Base-by-base conservation (phyloP, 129 eudicot genomes). In the carrot (Daucus carota) region DNA sequence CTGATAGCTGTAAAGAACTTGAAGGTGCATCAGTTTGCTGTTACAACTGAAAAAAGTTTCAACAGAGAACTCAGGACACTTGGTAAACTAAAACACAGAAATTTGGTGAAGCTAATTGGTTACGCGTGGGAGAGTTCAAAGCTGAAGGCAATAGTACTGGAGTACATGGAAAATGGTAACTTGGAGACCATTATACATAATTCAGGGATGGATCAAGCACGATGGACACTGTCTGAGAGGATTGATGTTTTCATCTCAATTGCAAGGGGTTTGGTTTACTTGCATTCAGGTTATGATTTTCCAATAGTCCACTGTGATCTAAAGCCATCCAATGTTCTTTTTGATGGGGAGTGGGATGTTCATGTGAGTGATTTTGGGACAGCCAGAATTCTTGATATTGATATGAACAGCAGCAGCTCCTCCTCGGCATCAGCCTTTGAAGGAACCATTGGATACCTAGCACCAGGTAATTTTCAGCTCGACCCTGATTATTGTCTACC, bases 301-400 rank as follows among this genome's bases (percentile, higher is more conserved):
- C 96, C 99, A 0, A 94, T 94, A 26, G 93, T 95, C 73, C 99
- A 95, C 60, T 86, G 94, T 83, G 99, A 95, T 77, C 57, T 95
- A 76, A 95, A 95, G 84, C 99, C 99, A 48, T 89, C 97, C 18
- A 95, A 95, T 12, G 83, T 89, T 75, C 94, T 95, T 60, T 75
- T 91, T 46, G 92, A 95, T 74, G 87, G 66, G 38, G 78, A 85
- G 20, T 84, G 90, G 87, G 90, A 85, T 54, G 97, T 87, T 26
- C 99, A 87, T 75, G 97, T 91, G 20, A 91, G 99, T 31, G 99
- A 95, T 73, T 95, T 95, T 73, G 99, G 99, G 63, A 95, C 97
- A 4, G 92, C 99, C 34, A 69, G 96, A 50, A 88, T 94, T 66
- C 83, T 94, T 6, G 96, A 96, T 20, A 75, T 88, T 78, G 84